Base-by-base conservation (phyloP, 78 protist species). In the Tieghemostelium lacteum region DNA sequence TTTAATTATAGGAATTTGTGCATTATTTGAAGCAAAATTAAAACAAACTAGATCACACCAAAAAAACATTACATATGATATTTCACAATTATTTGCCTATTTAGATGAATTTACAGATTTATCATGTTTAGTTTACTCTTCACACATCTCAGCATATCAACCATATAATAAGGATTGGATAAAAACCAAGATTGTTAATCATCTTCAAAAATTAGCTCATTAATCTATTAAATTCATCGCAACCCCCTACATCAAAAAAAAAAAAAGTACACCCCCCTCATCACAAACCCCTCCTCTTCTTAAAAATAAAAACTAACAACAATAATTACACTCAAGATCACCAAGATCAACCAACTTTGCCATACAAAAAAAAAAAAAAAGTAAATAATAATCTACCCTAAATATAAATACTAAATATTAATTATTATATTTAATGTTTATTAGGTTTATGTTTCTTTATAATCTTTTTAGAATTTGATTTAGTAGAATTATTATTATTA, bases 151-250 rank as follows among this genome's bases (percentile, higher is more conserved):
- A 42, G 89, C 89, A 3, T 83, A 83, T 55, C 54, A 42, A 1
- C 89, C 89, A 83, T 83, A 83, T 71, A 83, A 83, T 50, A 83
- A 83, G 34, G 89, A 83, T 63, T 83, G 89, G 89, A 66, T 83
- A 19, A 83, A 83, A 63, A 69, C 60, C 28, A 83, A 69, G 55
- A 83, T 83, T 33, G 50, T 83, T 28, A 57, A 45, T 40, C 77
- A 63, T 42, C 60, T 83, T 19, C 89, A 83, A 69, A 83, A 83
- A 69, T 67, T 83, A 64, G 89, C 89, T 57, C 78, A 55, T 39
- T 66, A 83, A 83, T 26, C 66, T 20, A 8, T 29, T 28, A 29
- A n/a, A n/a, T 37, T 29, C 26, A 28, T 29, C 26, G 31, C 55
- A 49, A 2, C 55, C 0, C 55, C 12, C 12, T 49, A 49, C 12